Evolutionary conservation across 352 stramenopile species (phyloP), one percentile per base, ranked within the genome.

Genomic region (Globisporangium rhizosaccharum): DNA sequence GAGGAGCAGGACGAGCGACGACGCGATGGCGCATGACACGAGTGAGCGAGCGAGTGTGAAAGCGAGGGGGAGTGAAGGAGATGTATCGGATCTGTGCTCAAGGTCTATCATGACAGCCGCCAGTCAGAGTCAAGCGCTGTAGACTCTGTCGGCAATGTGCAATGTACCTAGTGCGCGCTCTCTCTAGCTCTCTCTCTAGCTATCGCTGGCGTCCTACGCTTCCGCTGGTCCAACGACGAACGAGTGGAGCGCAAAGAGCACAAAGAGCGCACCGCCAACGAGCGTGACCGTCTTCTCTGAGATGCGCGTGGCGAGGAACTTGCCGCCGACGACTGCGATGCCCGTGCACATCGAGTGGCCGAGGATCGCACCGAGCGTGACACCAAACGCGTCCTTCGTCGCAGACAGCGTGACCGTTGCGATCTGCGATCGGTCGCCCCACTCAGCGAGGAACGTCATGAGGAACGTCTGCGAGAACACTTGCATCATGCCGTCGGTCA

Each of bases 381-480:
- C 97, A 26, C 90, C 92, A 50, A 96, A 92, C 39, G 88, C 85
- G 57, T 98, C 90, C 66, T 99, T 99, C 42, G 94, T 94, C 2
- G 96, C 92, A 28, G 94, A 97, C 53, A 99, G 73, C 51, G 97
- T 98, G 69, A 99, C 98, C 3, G 97, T 99, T 42, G 97, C 97
- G 71, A 99, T 99, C 75, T 85, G 59, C 33, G 94, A 99, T 37
- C 97, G 94, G 77, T 99, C 97, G 17, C 97, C 97, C 97, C 97
- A 99, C 72, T 99, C 97, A 0, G 97, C 97, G 56, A 99, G 73
- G 67, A 99, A 99, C 37, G 97, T 99, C 68, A 99, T 87, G 47
- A 97, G 92, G 65, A 99, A 98, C 41, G 95, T 87, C 72, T 98
- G 90, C 15, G 96, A 79, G 55, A 98, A 96, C 30, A 98, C 79